A percentile compares a stretch with the other conserved stretches of the same genome.
Evolutionary conservation across 176 grass and related monocot species (phyloP).

Genomic region (bread wheat (Triticum aestivum)): DNA sequence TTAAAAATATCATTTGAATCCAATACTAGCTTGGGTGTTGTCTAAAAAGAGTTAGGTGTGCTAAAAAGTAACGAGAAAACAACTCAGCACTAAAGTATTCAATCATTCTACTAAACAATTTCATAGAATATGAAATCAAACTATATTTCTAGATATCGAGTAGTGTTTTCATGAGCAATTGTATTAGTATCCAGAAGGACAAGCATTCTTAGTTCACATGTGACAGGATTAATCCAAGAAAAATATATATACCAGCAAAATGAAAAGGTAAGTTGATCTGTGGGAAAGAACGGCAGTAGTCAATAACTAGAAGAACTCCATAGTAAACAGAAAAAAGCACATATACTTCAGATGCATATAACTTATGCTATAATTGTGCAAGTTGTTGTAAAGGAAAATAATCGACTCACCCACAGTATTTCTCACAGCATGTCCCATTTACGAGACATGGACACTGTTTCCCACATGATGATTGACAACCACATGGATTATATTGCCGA

Average conservation of each 20-base stretch:
- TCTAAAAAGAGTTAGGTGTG: neutral
- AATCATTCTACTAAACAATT: neutral
- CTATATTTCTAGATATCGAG: neutral
- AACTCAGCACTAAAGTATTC: neutral
- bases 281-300: neutral
- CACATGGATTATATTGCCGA: slow-evolving; percentile 90
- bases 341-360: neutral
- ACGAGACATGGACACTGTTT: slow-evolving; percentile 85
- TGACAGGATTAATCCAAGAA: slow-evolving; percentile 5
- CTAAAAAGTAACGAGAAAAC: neutral
- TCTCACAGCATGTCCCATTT: slow-evolving; percentile 97
- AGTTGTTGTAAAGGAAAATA: slow-evolving; percentile 7
- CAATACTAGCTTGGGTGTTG: neutral
- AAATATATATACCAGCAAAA: slow-evolving; percentile 3
- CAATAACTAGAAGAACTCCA: slow-evolving; percentile 21
- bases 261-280: neutral
- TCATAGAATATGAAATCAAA: neutral
- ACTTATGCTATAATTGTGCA: neutral
- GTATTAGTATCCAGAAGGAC: neutral
- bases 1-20: neutral
- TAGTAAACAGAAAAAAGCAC: neutral
- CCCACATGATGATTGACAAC: slow-evolving; percentile 89
- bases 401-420: slow-evolving; percentile 81
- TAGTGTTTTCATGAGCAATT: neutral
- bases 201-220: slow-evolving; percentile 1